Base-by-base conservation (phyloP, 1,139 yeast species). In the Sugiyamaella japonica region DNA sequence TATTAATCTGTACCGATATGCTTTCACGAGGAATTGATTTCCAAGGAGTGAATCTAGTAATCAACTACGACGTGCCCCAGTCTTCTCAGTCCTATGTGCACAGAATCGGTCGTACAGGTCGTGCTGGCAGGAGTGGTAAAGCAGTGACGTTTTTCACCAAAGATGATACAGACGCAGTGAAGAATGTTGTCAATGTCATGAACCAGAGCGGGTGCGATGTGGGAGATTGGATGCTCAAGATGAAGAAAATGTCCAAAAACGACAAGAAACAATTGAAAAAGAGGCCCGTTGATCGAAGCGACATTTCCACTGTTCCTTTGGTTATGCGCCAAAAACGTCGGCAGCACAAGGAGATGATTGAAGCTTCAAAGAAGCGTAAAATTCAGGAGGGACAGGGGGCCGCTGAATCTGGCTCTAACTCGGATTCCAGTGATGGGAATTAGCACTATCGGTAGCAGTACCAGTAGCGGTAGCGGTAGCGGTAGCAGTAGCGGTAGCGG, bases 41-140 rank as follows among this genome's bases (percentile, higher is more conserved):
- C 75, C 89, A 89, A 67, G 98, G 98, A 41, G 95, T 95, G 40
- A 91, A 91, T 66, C 72, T 93, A 58, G 98, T 95, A 34, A 88
- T 95, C 63, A 95, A 95, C 72, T 95, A 93, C 69, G 99, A 95
- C 73, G 96, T 93, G 5, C 99, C 99, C 13, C 89, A 85, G 64
- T 82, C 87, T 50, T 89, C 98, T 0, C 98, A 93, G 70, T 86
- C 97, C 0, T 95, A 95, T 70, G 97, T 95, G 44, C 99, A 95
- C 71, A 82, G 99, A 74, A 89, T 95, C 64, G 99, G 99, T 71
- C 86, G 99, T 77, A 93, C 99, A 1, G 99, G 99, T 61, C 85
- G 99, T 77, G 97, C 93, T 50, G 97, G 97, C 1, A 82, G 86
- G 61, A 66, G 74, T 2, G 99, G 99, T 58, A 80, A 79, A 63